Evolutionary conservation across 257 asterid genomes (phyloP).

Genomic region (Misopates orontium): DNA sequence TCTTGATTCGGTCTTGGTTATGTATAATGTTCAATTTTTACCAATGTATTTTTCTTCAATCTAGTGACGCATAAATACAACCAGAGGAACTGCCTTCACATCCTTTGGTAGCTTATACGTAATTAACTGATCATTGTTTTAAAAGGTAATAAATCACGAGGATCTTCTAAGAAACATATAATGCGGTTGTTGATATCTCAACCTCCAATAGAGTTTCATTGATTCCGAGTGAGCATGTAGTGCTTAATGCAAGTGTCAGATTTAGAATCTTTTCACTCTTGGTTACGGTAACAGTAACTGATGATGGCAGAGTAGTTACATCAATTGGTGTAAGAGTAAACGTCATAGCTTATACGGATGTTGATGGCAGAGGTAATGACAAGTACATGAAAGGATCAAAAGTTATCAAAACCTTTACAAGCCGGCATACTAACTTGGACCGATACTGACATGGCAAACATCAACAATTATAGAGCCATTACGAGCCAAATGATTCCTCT

Average conservation of each 20-base stretch:
- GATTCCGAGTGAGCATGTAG: conserved; percentile 65
- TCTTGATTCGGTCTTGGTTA: too few species aligned
- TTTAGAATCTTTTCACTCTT: conserved; percentile 85
- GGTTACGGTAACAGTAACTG: conserved; percentile 73
- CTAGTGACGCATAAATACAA: conserved; percentile 80
- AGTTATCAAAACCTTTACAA: conserved; percentile 84
- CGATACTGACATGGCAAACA: conserved; percentile 91
- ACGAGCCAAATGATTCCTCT: conserved; percentile 93
- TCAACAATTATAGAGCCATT: conserved; percentile 95
- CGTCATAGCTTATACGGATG: conserved; percentile 84
- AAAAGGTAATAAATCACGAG: conserved; percentile 68
- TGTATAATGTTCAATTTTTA: too few species aligned
- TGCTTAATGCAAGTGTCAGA: conserved; percentile 69
- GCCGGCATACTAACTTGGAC: conserved; percentile 88
- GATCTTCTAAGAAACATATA: conserved; percentile 78
- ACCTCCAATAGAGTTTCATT: conserved; percentile 78
- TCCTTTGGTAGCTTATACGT: conserved; percentile 76
- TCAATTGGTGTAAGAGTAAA: conserved; percentile 66
- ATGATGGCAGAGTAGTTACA: conserved; percentile 57
- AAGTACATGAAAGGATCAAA: conserved; percentile 98
- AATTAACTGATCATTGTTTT: conserved; percentile 78
- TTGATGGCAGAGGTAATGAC: conserved; percentile 87
- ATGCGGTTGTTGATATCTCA: conserved; percentile 90
- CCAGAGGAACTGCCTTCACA: conserved; percentile 48
- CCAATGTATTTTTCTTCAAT: too few species aligned